Evolutionary conservation across 176 grass and related monocot genomes (phyloP).

Genomic region (Bromus sterilis): DNA sequence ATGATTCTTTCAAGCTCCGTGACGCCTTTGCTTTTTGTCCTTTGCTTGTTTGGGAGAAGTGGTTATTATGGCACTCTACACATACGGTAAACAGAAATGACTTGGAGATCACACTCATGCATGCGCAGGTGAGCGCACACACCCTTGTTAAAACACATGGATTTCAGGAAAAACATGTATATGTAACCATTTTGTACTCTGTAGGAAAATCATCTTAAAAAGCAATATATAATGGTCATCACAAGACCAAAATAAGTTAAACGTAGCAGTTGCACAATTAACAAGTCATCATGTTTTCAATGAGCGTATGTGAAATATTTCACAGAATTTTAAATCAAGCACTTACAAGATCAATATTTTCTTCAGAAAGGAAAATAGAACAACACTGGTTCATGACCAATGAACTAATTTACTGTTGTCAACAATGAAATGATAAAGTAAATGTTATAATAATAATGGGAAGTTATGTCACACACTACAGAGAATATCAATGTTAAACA

Average conservation of each 20-base stretch:
- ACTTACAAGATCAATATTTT: not conserved
- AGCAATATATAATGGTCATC: not conserved
- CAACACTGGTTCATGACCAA: not conserved
- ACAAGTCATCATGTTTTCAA: not conserved
- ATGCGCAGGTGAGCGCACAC: not conserved
- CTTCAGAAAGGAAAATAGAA: not conserved
- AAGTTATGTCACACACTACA: not conserved
- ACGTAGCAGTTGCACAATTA: not conserved
- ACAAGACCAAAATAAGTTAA: not conserved
- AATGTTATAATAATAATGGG: not conserved
- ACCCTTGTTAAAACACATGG: not conserved
- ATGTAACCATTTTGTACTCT: not conserved
- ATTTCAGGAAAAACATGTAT: not conserved
- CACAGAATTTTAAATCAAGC: not conserved
- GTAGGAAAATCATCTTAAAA: not conserved
- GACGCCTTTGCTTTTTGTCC: constrained; percentile 7
- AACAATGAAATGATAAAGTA: not conserved
- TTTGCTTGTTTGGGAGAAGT: constrained; percentile 20
- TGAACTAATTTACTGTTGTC: not conserved
- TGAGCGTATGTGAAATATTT: not conserved
- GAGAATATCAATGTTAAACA: not conserved
- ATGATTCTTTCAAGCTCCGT: not conserved
- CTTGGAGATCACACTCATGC: not conserved
- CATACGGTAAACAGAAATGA: not conserved
- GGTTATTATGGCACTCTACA: constrained; percentile 39